Evolutionary conservation across 306 rosid genomes (phyloP).

Genomic region (Oemleria cerasiformis): DNA sequence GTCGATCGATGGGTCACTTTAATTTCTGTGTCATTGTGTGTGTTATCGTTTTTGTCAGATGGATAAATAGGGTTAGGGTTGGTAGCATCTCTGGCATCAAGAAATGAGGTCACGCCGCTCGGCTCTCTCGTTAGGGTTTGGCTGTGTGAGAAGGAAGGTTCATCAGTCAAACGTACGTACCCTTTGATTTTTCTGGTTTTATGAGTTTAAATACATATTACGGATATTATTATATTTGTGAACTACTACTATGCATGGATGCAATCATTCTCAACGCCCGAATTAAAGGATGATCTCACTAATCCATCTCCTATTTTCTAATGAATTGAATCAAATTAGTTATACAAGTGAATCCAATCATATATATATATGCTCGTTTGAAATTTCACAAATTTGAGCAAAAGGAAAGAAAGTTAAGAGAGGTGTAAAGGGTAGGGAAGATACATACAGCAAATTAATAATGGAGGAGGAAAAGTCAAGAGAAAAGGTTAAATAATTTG

Average conservation of each 20-base stretch:
- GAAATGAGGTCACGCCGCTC: background rate
- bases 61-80: background rate
- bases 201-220: no score
- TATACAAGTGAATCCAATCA: no score
- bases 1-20: background rate
- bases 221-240: no score
- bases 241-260: no score
- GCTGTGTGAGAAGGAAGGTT: background rate
- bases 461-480: background rate
- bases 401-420: no score
- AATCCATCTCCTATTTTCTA: no score
- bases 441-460: no score
- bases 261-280: no score
- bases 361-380: no score
- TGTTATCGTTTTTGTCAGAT: slow-evolving; percentile 7
- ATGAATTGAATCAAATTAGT: no score
- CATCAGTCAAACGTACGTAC: background rate
- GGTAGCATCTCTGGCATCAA: background rate
- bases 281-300: no score
- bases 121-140: background rate
- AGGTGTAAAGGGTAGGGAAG: background rate
- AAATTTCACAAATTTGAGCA: no score
- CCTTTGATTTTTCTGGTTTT: background rate
- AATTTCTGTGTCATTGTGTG: background rate
- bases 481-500: background rate